Evolutionary conservation across 495 filamentous ascomycete species (phyloP), one percentile per base, ranked within the genome.

Genomic region (Penicillium egyptiacum): DNA sequence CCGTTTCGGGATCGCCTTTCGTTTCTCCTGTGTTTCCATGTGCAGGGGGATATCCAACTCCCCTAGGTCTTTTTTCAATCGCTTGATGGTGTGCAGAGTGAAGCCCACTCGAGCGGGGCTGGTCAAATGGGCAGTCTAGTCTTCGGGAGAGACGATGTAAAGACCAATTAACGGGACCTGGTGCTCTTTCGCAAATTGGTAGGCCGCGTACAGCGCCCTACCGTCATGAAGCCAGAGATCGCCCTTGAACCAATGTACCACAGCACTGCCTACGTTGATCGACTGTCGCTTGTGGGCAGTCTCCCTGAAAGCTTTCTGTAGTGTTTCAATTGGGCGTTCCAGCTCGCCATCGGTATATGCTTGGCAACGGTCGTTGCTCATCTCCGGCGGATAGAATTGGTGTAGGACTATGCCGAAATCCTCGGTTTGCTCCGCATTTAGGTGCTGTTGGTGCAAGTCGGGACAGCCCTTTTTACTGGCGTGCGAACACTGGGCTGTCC

Each of bases 191-290:
- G 90, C 89, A 51, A 83, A 83, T 58, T 86, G 75, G 41, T 79
- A 85, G 3, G 92, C 92, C 57, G 82, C 67, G 59, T 81, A 77
- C 43, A 96, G 67, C 0, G 84, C 85, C 17, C 85, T 86, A 62
- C 96, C 96, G 63, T 96, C 92, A 6, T 72, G 63, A 1, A 81
- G 76, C 6, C 92, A 79, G 46, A 96, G 71, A 69, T 96, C 92
- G 54, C 83, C 84, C 69, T 95, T 94, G 74, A 92, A 96, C 92
- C 92, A 96, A 73, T 96, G 89, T 6, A 96, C 83, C 0, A 96
- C 90, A 0, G 86, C 85, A 26, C 82, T 75, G 33, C 81, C 80
- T 3, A 81, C 72, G 9, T 66, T 54, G 3, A 86, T 75, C 1
- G 71, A 64, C 25, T 70, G 59, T 0, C 84, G 75, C n/a, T 59